phyloP scores from a whole-genome alignment of 306 rosid genomes.

The Senna siamea region DNA sequence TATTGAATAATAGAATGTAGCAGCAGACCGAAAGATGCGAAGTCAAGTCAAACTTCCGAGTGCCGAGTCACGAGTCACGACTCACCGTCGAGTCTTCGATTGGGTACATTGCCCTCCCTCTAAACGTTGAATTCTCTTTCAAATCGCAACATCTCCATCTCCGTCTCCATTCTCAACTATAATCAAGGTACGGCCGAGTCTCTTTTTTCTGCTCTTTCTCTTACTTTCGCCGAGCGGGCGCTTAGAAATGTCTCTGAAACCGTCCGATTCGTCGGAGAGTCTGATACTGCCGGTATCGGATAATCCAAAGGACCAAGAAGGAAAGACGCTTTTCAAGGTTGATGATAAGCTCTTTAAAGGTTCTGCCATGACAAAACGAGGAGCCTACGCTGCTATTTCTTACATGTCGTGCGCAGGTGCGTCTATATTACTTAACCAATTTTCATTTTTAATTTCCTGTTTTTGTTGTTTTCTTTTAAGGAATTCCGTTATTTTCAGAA shows the following conservation, averaged over 20 bases:
- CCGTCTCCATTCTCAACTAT: background rate
- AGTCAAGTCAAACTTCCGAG: background rate
- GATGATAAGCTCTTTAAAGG: slow-evolving; percentile 62
- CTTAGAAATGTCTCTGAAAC: slow-evolving; percentile 47
- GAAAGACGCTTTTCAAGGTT: slow-evolving; percentile 50
- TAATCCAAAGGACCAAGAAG: slow-evolving; percentile 60
- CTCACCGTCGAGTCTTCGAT: background rate
- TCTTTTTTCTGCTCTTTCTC: no score
- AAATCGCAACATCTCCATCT: background rate
- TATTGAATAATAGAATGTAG: background rate
- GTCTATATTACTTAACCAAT: background rate
- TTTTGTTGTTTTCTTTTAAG: background rate
- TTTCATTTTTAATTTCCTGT: background rate
- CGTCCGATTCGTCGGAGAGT: slow-evolving; percentile 54
- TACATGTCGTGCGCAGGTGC: slow-evolving; percentile 86
- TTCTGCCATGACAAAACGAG: slow-evolving; percentile 70
- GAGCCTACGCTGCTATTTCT: slow-evolving; percentile 74
- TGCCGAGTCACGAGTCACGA: background rate
- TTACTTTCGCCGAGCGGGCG: slow-evolving; percentile 1
- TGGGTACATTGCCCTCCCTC: background rate
- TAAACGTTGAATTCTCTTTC: slow-evolving; percentile 20
- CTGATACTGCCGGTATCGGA: slow-evolving; percentile 67
- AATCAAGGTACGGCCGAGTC: background rate
- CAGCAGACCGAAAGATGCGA: background rate
- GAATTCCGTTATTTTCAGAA: background rate